A percentile compares a stretch with the other conserved stretches of the same genome.
Conservation (phyloP, 1,284 basidiomycete genomes). For the Irpex rosettiformis region DNA sequence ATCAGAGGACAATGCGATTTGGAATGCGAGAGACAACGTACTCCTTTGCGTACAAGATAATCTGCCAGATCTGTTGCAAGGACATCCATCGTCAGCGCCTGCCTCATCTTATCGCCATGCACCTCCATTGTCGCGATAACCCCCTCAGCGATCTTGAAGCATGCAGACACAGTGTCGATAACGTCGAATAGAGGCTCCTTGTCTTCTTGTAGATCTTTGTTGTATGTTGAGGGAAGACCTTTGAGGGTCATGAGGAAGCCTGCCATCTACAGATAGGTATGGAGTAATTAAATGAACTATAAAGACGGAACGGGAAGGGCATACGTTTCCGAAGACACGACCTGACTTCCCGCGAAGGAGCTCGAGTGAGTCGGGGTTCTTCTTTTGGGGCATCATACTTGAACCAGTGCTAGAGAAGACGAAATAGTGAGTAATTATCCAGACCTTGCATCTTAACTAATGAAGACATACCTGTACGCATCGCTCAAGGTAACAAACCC, state of each 20-base stretch:
- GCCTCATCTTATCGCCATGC: constrained; percentile 85
- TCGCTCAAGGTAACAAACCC: constrained; percentile 93
- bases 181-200: constrained; percentile 97
- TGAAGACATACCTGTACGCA: constrained; percentile 78
- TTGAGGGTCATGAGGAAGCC: constrained; percentile 98
- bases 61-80: constrained; percentile 97
- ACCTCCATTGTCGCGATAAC: constrained; percentile 91
- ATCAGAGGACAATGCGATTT: constrained; percentile 1
- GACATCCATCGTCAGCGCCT: constrained; percentile 93
- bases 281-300: constrained; percentile 4
- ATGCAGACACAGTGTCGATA: constrained; percentile 88
- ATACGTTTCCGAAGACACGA: constrained; percentile 87
- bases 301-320: constrained; percentile 20
- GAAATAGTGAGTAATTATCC: constrained; percentile 2
- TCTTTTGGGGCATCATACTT: constrained; percentile 99
- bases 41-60: constrained; percentile 97
- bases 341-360: constrained; percentile 94
- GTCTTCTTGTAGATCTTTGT: constrained; percentile 98
- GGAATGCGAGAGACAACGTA: constrained; percentile 39
- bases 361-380: constrained; percentile 97
- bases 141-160: constrained; percentile 90
- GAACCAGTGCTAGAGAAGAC: constrained; percentile 77
- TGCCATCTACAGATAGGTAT: constrained; percentile 65
- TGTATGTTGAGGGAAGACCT: constrained; percentile 97
- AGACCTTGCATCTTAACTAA: neutral